Base-by-base conservation (phyloP, 495 filamentous ascomycete species). In the Mycothermus thermophilus region DNA sequence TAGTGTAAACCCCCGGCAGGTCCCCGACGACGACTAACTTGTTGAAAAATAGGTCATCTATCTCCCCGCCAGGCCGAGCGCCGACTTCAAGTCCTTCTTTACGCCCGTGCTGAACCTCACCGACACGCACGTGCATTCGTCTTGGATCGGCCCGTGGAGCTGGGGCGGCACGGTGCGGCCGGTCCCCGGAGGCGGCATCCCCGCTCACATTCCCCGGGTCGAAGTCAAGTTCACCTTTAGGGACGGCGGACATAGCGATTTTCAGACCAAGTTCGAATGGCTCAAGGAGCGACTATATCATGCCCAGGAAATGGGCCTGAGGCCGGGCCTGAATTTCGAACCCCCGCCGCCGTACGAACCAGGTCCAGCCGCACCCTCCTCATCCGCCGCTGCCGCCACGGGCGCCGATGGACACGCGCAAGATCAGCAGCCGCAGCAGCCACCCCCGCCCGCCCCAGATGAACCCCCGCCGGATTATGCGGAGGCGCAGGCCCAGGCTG, bases 381-480 rank as follows among this genome's bases (percentile, higher is more conserved):
- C 50, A 34, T 59, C 64, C 38, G 58, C 34, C 21, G 30, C 32
- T 19, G 12, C 37, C 25, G 26, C 16, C 9, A 20, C n/a, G 32
- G 24, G 13, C 25, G 32, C 20, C 7, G 37, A 32, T 23, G 37
- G 12, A 9, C 2, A 17, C 17, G 6, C 28, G 3, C 29, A 32
- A 27, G 15, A 30, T 5, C 34, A 5, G 19, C 32, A 35, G 7
- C 40, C 19, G 29, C 25, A 26, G 10, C 52, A 53, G 30, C 46
- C 48, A 38, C 38, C 55, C 27, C 60, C 57, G 35, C 52, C 59
- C 38, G 50, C 64, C 13, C 85, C 85, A 0, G 62, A 72, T 39
- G 90, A 88, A 40, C 85, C 87, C 11, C 90, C 90, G 20, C 90
- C 90, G 22, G 83, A 82, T 23, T 97, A 97, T 54, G 82, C 95